Conservation (phyloP, 2,329 filamentous ascomycete species). For the Hypoxylon sp. region DNA sequence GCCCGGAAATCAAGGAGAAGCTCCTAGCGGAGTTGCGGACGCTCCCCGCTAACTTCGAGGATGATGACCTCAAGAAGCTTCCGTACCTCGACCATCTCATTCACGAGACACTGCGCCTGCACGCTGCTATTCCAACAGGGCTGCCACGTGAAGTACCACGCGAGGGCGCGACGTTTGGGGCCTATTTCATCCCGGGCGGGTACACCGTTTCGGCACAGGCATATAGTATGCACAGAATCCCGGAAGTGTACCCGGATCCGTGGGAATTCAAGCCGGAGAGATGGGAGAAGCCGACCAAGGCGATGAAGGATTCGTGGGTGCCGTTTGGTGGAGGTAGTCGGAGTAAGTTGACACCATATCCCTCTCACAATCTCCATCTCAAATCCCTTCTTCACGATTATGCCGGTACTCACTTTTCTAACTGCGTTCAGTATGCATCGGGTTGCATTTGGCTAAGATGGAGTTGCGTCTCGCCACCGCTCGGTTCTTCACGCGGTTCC, state of each 20-base stretch:
- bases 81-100: conserved; percentile 61
- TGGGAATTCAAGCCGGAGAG: conserved; percentile 56
- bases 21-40: conserved; percentile 56
- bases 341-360: conserved; percentile 50
- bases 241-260: conserved; percentile 59
- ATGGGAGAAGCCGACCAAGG: conserved; percentile 55
- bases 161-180: conserved; percentile 58
- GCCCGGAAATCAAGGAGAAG: conserved; percentile 50
- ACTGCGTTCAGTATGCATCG: conserved; percentile 62
- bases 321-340: conserved; percentile 68
- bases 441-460: conserved; percentile 69
- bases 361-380: neutral
- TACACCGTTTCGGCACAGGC: conserved; percentile 60
- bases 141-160: conserved; percentile 60
- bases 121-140: conserved; percentile 57
- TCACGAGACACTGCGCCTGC: conserved; percentile 62
- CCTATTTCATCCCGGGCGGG: conserved; percentile 59
- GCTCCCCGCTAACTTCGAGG: conserved; percentile 53
- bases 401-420: neutral
- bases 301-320: conserved; percentile 64
- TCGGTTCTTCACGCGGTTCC: conserved; percentile 66
- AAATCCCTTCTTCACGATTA: neutral
- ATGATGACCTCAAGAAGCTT: conserved; percentile 56
- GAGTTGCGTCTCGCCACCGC: conserved; percentile 68
- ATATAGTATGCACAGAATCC: conserved; percentile 64